Percentiles rank a stretch among this genome's conserved stretches.
Conservation (phyloP, 345 rosid species). For the Rhizophora mangle region DNA sequence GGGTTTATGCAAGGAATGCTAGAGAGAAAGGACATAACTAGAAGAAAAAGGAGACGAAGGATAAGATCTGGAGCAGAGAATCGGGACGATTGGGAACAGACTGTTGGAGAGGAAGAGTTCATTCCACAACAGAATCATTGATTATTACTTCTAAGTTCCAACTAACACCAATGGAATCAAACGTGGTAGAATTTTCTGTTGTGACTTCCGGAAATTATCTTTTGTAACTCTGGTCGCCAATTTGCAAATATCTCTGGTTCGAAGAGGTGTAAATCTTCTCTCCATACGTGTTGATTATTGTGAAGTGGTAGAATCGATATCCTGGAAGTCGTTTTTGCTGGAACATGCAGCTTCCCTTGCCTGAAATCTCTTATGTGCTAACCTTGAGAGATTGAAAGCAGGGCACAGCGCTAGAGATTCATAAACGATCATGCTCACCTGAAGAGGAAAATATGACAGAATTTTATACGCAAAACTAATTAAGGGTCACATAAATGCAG, state of each 20-base stretch:
- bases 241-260: slow-evolving; percentile 41
- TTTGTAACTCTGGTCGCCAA: slow-evolving; percentile 36
- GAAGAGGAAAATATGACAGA: background rate
- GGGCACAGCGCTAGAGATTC: slow-evolving; percentile 39
- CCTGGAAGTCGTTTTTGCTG: slow-evolving; percentile 8
- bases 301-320: slow-evolving; percentile 26
- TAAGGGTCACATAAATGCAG: background rate
- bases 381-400: slow-evolving; percentile 4
- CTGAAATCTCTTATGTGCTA: slow-evolving; percentile 13
- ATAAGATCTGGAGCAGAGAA: no score
- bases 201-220: background rate
- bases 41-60: no score
- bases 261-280: slow-evolving; percentile 35
- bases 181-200: no score
- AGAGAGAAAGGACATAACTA: no score
- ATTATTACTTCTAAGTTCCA: slow-evolving; percentile 29
- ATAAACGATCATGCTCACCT: slow-evolving; percentile 35
- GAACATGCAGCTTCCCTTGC: slow-evolving; percentile 30
- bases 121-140: slow-evolving; percentile 36
- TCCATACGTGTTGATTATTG: slow-evolving; percentile 37
- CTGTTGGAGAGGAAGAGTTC: no score
- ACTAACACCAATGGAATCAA: slow-evolving; percentile 30
- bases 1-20: no score
- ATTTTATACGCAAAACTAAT: background rate
- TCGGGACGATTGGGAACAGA: no score